Evolutionary conservation across 768 basidiomycete species (phyloP), one percentile per base, ranked within the genome.

Genomic region (Pleurotus salmoneostramineus): DNA sequence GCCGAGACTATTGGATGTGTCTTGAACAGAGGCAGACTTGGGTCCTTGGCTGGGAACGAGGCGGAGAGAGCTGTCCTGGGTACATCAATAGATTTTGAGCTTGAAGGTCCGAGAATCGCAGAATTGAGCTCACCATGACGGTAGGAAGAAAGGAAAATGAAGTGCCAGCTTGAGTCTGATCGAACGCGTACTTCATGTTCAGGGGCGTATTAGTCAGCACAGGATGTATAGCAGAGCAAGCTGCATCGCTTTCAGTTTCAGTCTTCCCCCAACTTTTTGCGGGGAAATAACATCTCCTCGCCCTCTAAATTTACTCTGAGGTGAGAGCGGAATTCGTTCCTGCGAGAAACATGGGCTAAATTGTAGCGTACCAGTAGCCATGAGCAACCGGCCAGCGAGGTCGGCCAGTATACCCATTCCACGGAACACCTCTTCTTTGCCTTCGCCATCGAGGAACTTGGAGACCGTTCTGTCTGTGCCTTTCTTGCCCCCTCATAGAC

Each of bases 1-100:
- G 42, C 95, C 95, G 56, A 92, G 74, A 61, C 79, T 79, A 71
- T 88, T 89, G 54, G 84, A 80, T 5, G 85, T 92, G 68, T 85
- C 80, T 59, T 81, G 72, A 47, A 90, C 67, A 4, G 90, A 84
- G 2, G 88, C 90, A 10, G 80, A 73, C 70, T 88, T 85, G 50
- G 78, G 66, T 43, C 71, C 66, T 55, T 67, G 64, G 5, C 78
- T 71, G 12, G 92, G 92, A 1, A 88, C 83, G 61, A 93, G 72
- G 63, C 84, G 82, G 57, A 85, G 72, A 35, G 89, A 84, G 11
- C 80, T 69, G 48, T 81, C 74, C 78, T 79, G n/a, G 32, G n/a
- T n/a, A n/a, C n/a, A n/a, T n/a, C n/a, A n/a, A n/a, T 50, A 42
- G 40, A 36, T 14, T 34, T 51, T n/a, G 0, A 36, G 6, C 36